Evolutionary conservation across 345 rosid genomes (phyloP), one percentile per base, ranked within the genome.

Genomic region (Heritiera littoralis): DNA sequence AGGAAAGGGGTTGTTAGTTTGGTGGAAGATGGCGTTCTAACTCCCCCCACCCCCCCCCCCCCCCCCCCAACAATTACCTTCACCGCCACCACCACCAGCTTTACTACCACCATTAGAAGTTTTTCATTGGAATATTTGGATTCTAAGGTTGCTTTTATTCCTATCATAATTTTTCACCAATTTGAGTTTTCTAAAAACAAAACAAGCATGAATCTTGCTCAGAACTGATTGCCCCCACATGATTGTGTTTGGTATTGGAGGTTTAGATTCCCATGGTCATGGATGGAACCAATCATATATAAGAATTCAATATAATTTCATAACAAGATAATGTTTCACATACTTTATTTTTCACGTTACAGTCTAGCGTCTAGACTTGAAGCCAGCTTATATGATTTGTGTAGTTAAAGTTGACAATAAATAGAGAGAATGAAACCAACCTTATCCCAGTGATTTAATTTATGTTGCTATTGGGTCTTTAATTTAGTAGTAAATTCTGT

Each of bases 41-140:
- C 5, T 0, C 55, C 28, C 28, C 28, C 28, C 28, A 0, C 28
- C 28, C 28, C 28, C 28, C 28, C 28, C 28, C 28, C 28, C 28
- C 28, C 28, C 28, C 28, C 28, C 28, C 28, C 28, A 0, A 0
- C 28, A 23, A 23, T 23, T 23, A 23, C 28, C 28, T 23, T 23
- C 6, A 4, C 4, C 43, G 6, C 6, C 43, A 41, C 6, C 59
- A 60, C 35, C 35, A 11, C 65, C 81, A n/a, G 71, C 55, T 12
- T 58, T 79, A 51, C 78, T 78, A 28, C 17, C 38, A 61, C 15
- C 81, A 30, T 67, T 23, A 20, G 66, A 72, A 77, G 69, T 56
- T 18, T 43, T 58, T 61, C 18, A 7, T 61, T 63, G 54, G 59
- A 76, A 76, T 69, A 61, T 65, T 32, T 64, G 70, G 70, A n/a